A percentile compares a stretch with the other conserved stretches of the same genome.
Evolutionary conservation across 139 green algal species (phyloP).

Genomic region (Chlorella ohadii): DNA sequence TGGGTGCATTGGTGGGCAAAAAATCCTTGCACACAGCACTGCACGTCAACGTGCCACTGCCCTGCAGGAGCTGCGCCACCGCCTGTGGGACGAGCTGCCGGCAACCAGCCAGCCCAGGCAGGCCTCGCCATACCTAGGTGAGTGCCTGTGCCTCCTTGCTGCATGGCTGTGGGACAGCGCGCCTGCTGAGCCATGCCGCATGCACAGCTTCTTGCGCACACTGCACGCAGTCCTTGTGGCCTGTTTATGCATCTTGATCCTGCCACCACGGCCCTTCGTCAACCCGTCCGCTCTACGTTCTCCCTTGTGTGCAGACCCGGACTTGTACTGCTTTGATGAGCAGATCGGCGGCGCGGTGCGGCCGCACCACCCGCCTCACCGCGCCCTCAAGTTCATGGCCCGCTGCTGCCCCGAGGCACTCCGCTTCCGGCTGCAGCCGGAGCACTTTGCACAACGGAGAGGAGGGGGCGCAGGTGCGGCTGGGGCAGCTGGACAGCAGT

Average conservation of each 20-base stretch:
- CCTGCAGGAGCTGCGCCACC: conserved; percentile 24
- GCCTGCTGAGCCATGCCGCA: no score
- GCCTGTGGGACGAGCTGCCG: conserved; percentile 32
- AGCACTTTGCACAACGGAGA: not conserved
- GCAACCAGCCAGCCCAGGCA: conserved; percentile 32
- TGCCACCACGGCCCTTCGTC: not conserved
- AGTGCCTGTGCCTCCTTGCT: not conserved
- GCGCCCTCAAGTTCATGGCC: conserved; percentile 45
- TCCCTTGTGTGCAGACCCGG: not conserved
- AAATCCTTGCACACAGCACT: no score
- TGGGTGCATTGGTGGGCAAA: no score
- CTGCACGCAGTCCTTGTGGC: not conserved
- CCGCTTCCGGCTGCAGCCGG: conserved; percentile 38
- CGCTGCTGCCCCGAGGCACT: conserved; percentile 37
- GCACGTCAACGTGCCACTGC: no score
- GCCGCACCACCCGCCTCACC: conserved; percentile 29
- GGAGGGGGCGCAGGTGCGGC: not conserved
- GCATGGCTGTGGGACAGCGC: not conserved
- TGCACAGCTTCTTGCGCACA: no score
- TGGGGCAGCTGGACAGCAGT: not conserved
- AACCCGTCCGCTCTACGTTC: not conserved
- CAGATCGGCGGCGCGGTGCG: conserved; percentile 8
- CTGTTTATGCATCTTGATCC: not conserved
- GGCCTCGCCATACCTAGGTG: conserved; percentile 43
- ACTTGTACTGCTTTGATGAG: conserved; percentile 31